A percentile compares a stretch with the other conserved stretches of the same genome.
phyloP scores from a whole-genome alignment of 2,329 filamentous ascomycete genomes.

The Pseudopithomyces chartarum region DNA sequence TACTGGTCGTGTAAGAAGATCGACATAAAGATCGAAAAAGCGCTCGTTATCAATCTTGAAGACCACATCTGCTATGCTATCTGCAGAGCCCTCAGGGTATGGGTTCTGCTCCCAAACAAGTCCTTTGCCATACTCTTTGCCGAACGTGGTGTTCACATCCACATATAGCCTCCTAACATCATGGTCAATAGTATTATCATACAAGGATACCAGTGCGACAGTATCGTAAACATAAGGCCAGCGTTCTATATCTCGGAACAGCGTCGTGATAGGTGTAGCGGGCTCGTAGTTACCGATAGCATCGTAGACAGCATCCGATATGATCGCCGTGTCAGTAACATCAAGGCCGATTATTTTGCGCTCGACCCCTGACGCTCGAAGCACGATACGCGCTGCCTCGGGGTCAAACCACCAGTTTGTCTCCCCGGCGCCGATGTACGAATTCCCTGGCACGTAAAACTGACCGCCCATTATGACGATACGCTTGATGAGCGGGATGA shows the following conservation, averaged over 20 bases:
- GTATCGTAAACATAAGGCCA: constrained; percentile 1
- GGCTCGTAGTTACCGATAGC: not conserved
- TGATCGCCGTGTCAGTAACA: no score
- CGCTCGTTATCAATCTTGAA: not conserved
- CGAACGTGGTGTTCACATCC: no score
- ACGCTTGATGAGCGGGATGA: constrained; percentile 53
- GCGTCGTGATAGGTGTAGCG: not conserved
- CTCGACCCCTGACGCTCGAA: constrained; percentile 54
- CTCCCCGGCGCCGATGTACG: constrained; percentile 19
- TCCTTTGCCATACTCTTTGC: no score
- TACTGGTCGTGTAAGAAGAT: not conserved
- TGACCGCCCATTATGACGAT: constrained; percentile 59
- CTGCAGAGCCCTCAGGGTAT: not conserved
- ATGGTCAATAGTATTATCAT: not conserved
- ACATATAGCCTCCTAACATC: no score
- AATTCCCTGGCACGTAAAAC: constrained; percentile 42
- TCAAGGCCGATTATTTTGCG: no score
- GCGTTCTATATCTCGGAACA: not conserved
- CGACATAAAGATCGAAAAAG: not conserved
- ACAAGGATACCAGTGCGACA: not conserved
- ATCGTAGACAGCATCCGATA: no score
- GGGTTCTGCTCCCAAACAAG: not conserved
- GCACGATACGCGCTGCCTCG: constrained; percentile 55
- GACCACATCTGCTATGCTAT: not conserved
- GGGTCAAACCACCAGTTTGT: constrained; percentile 60